Evolutionary conservation across 2,329 filamentous ascomycete species (phyloP).

Genomic region (Fusarium sp.): DNA sequence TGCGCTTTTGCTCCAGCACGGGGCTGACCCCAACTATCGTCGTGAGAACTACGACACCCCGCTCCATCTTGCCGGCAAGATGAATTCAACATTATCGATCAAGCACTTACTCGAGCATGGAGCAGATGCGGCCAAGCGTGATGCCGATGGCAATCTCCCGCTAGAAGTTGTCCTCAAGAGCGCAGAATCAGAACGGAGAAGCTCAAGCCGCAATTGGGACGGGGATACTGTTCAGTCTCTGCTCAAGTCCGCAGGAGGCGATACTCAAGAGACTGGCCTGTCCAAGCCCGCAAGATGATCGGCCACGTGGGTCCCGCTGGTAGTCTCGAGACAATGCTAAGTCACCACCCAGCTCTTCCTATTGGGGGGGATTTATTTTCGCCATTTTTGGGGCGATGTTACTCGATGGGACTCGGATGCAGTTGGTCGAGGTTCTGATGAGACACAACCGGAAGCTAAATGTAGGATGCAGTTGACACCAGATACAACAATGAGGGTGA

Average conservation of each 20-base stretch:
- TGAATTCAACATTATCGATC: background rate
- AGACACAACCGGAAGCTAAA: background rate
- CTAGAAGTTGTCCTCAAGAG: background rate
- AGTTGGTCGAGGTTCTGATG: background rate
- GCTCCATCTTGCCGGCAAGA: background rate
- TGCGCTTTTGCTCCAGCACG: background rate
- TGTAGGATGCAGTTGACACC: background rate
- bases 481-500: background rate
- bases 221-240: background rate
- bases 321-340: background rate
- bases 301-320: background rate
- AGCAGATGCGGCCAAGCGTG: background rate
- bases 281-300: background rate
- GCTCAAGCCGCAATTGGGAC: background rate
- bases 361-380: conserved; percentile 3
- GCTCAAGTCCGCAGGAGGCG: background rate
- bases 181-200: background rate
- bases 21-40: background rate
- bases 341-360: background rate
- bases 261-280: background rate
- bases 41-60: background rate
- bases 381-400: background rate
- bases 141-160: background rate
- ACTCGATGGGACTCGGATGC: background rate
- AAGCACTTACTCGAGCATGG: background rate